Conservation (phyloP, 306 rosid genomes). For the Inga oerstediana region DNA sequence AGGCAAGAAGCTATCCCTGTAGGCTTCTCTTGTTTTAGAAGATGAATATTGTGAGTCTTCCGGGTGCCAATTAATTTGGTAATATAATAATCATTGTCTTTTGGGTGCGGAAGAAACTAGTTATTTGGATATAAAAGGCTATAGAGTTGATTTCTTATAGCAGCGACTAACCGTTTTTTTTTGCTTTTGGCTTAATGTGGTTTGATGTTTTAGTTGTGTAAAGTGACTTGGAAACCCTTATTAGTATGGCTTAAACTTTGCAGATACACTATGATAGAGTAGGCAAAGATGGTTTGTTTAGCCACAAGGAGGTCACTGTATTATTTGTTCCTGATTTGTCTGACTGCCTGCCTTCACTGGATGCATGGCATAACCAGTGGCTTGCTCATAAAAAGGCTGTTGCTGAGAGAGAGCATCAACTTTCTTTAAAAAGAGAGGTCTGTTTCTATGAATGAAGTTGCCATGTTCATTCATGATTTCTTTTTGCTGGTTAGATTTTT, state of each 20-base stretch:
- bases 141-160: neutral
- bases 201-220: neutral
- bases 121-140: neutral
- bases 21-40: neutral
- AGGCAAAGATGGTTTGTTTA: conserved; percentile 90
- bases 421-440: conserved; percentile 74
- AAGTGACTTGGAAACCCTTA: conserved; percentile 2
- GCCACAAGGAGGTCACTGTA: conserved; percentile 93
- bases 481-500: conserved; percentile 1
- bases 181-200: neutral
- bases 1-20: neutral
- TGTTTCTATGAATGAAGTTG: conserved; percentile 28
- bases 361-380: conserved; percentile 86
- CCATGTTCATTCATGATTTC: neutral
- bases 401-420: conserved; percentile 74
- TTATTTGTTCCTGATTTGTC: conserved; percentile 89
- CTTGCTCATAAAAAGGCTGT: conserved; percentile 82
- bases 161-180: neutral
- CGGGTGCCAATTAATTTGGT: neutral
- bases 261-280: conserved; percentile 95
- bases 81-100: neutral
- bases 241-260: conserved; percentile 28
- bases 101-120: neutral
- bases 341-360: conserved; percentile 86
- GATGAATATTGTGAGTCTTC: neutral